Percentiles rank a stretch among this genome's conserved stretches.
Evolutionary conservation across 176 grass and related monocot species (phyloP).

Genomic region (Juncus effusus): DNA sequence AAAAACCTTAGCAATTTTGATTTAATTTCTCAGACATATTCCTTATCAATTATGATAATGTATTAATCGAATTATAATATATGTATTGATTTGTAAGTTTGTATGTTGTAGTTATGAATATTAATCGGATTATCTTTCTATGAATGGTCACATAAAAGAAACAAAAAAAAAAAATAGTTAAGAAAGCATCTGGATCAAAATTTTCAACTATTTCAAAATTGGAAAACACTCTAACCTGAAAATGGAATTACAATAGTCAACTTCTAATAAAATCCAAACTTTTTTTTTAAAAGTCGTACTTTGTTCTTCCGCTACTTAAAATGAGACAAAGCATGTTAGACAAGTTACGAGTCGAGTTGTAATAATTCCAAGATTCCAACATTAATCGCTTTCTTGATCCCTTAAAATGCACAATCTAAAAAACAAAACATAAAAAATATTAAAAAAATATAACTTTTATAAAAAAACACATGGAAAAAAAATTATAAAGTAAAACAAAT

Average conservation of each 20-base stretch:
- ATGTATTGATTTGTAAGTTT: no score
- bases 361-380: slow-evolving; percentile 85
- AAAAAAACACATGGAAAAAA: slow-evolving; percentile 10
- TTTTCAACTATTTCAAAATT: background rate
- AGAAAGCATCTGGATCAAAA: no score
- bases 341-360: slow-evolving; percentile 56
- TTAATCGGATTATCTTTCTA: no score
- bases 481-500: background rate
- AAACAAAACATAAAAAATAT: slow-evolving; percentile 13
- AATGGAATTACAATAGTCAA: background rate
- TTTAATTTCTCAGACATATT: no score
- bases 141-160: no score
- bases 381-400: slow-evolving; percentile 92
- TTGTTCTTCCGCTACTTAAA: slow-evolving; percentile 75
- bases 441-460: background rate
- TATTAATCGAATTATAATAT: no score
- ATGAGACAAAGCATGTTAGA: slow-evolving; percentile 81
- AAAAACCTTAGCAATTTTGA: no score
- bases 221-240: background rate
- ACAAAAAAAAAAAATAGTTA: no score
- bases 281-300: slow-evolving; percentile 68
- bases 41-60: no score
- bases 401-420: slow-evolving; percentile 87
- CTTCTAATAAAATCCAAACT: background rate
- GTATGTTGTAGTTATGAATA: no score